These are phyloP conservation scores for Capsicum baccatum DNA, from an alignment of 257 asterid species.

Conservation along the genomic window DNA sequence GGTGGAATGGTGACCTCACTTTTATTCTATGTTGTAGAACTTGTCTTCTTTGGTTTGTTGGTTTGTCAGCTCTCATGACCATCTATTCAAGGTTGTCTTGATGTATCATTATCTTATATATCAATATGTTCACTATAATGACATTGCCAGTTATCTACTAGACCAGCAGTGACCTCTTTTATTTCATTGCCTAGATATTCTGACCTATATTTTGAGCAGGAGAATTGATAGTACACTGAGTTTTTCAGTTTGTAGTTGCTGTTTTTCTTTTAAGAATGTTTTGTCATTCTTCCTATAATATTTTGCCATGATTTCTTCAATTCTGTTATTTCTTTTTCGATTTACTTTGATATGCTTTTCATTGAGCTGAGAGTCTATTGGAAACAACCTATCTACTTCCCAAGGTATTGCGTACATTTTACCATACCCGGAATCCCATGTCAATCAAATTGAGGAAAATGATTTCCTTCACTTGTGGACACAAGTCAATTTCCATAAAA, in stretches of 20 bases:
- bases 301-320: neutral
- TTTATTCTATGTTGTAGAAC: neutral
- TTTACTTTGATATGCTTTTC: too few relatives aligned
- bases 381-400: too few relatives aligned
- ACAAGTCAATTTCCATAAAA: neutral
- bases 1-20: constrained; percentile 2
- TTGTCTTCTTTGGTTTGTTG: neutral
- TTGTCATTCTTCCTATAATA: neutral
- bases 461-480: too few relatives aligned
- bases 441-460: too few relatives aligned
- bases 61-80: neutral
- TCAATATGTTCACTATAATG: neutral
- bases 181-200: neutral
- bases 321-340: neutral
- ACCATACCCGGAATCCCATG: too few relatives aligned
- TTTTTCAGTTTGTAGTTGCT: neutral
- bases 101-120: neutral
- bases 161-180: neutral
- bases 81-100: neutral
- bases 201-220: neutral
- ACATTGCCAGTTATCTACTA: neutral
- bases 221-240: neutral
- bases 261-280: too few relatives aligned
- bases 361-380: too few relatives aligned
- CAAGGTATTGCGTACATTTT: neutral